Evolutionary conservation across 306 rosid species (phyloP), one percentile per base, ranked within the genome.

Genomic region (Quercus cerris): DNA sequence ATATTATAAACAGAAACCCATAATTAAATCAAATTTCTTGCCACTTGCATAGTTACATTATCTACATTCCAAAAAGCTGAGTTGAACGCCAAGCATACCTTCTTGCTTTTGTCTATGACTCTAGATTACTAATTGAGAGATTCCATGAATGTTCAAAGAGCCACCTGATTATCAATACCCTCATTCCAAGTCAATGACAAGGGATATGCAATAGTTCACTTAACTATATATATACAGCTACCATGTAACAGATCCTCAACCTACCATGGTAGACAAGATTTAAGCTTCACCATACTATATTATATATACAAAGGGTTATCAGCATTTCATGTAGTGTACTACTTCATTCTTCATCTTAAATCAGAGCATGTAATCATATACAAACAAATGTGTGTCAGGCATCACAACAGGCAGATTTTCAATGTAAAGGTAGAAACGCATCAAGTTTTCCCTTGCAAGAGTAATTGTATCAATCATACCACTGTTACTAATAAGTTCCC

Each of bases 351-450:
- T 74, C 80, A n/a, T 35, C 46, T 15, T 11, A 52, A 9, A 11
- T 90, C 85, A 92, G 58, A 92, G 87, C 91, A 90, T 85, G 84
- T 87, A 87, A 84, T 89, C 88, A 70, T 70, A 85, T 14, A 84
- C 58, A 55, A 82, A 75, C 31, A 86, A 56, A 76, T 83, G 89
- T 3, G 88, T 73, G 11, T 91, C 91, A 0, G 85, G 84, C 28
- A 80, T n/a, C 55, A 79, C 52, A 5, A 84, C 82, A 28, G 92
- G 92, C 51, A 92, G 87, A 35, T 77, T 80, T 52, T 90, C 90
- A 5, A 88, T 76, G 80, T 86, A 90, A 23, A 82, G 90, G 71
- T 86, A 83, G 85, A 92, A 85, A 55, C 84, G 86, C 71, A 80
- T 80, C 51, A 90, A 79, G 77, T 90, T 90, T 69, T 92, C 95